Conservation (phyloP, 305 asterid genomes). For the Stenogyne calaminthoides region DNA sequence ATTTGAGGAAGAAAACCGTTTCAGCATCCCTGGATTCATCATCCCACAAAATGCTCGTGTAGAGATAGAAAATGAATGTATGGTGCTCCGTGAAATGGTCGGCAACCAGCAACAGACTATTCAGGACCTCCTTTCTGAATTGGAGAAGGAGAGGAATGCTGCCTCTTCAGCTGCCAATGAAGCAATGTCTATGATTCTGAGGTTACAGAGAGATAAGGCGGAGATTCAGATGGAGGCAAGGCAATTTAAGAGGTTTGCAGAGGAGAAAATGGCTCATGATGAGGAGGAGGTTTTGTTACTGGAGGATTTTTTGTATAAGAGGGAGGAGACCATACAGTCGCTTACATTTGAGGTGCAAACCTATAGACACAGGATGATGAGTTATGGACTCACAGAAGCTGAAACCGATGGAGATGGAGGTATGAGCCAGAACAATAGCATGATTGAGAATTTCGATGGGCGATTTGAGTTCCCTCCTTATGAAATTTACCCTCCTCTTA, state of each 20-base stretch:
- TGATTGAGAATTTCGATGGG: slow-evolving; percentile 49
- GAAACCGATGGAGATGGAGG: slow-evolving; percentile 55
- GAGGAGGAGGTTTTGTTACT: slow-evolving; percentile 65
- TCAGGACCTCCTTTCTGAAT: slow-evolving; percentile 66
- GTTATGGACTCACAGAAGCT: slow-evolving; percentile 74
- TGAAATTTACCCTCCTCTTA: slow-evolving; percentile 79
- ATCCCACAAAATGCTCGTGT: slow-evolving; percentile 75
- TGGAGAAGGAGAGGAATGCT: slow-evolving; percentile 98
- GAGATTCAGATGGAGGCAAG: slow-evolving; percentile 94
- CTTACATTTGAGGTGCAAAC: slow-evolving; percentile 81
- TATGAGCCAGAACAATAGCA: slow-evolving; percentile 48
- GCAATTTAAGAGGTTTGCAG: slow-evolving; percentile 84
- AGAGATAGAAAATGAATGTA: slow-evolving; percentile 78
- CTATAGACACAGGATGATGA: slow-evolving; percentile 88
- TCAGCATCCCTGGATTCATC: slow-evolving; percentile 51
- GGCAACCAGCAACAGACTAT: slow-evolving; percentile 71
- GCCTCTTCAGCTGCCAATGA: slow-evolving; percentile 93
- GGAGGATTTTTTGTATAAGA: slow-evolving; percentile 91
- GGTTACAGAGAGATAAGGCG: slow-evolving; percentile 95
- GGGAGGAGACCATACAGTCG: slow-evolving; percentile 77
- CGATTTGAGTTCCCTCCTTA: slow-evolving; percentile 47
- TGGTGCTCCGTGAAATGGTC: slow-evolving; percentile 78
- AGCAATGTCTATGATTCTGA: slow-evolving; percentile 94
- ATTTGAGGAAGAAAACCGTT: slow-evolving; percentile 43
- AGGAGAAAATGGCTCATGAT: slow-evolving; percentile 96